These are phyloP conservation scores for Xylona heveae DNA, from an alignment of 495 filamentous ascomycete species.

Conservation along the genomic window DNA sequence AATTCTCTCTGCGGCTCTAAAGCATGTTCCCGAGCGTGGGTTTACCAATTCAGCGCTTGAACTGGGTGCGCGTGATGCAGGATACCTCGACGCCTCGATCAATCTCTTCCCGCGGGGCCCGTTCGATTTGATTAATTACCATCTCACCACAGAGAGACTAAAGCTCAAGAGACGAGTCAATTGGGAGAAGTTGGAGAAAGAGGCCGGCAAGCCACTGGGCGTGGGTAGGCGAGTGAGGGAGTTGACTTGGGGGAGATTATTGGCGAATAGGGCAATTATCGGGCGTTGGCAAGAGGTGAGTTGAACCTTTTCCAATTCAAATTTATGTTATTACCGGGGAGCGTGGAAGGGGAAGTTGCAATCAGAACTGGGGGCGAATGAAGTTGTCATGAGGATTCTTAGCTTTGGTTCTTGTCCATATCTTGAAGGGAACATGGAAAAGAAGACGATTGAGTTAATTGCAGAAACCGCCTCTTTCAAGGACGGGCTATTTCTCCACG, in stretches of 20 bases:
- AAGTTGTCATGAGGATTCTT: too few species aligned
- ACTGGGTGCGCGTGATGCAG: constrained; percentile 58
- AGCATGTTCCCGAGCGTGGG: constrained; percentile 63
- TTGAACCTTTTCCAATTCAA: constrained; percentile 4
- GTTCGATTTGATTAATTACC: constrained; percentile 67
- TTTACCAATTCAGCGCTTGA: constrained; percentile 53
- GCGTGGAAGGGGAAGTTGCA: too few species aligned
- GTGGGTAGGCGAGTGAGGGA: constrained; percentile 36
- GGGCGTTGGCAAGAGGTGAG: constrained; percentile 67
- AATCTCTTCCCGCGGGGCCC: constrained; percentile 60
- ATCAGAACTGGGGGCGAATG: too few species aligned
- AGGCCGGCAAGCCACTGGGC: constrained; percentile 9
- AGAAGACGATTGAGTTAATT: too few species aligned
- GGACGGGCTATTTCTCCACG: not conserved
- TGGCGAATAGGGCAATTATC: constrained; percentile 47
- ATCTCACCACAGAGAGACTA: constrained; percentile 48
- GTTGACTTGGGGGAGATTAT: constrained; percentile 48
- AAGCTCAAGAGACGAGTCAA: constrained; percentile 25
- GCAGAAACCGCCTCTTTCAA: too few species aligned
- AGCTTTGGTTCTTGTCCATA: too few species aligned
- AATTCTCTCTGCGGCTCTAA: constrained; percentile 61
- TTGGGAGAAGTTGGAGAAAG: constrained; percentile 7
- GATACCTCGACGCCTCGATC: constrained; percentile 68
- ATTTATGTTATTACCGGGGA: too few species aligned
- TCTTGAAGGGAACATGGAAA: too few species aligned